A percentile compares a stretch with the other conserved stretches of the same genome.
Conservation (phyloP, 371 early-diverging fungal species). For the Syncephalastrum monosporum region DNA sequence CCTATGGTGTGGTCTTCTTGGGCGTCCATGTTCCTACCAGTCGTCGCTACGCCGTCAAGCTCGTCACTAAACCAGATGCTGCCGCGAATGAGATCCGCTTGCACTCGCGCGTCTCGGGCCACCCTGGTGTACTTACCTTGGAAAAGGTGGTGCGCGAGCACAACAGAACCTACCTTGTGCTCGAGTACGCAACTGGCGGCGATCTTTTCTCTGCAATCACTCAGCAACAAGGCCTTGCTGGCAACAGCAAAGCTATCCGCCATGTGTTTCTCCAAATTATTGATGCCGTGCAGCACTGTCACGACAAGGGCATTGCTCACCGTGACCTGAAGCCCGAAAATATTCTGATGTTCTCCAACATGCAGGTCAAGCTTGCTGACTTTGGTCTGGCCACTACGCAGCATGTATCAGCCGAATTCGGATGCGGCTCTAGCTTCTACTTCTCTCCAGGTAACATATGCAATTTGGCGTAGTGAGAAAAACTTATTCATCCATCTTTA, state of each 20-base stretch:
- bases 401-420: slow-evolving; percentile 69
- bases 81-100: slow-evolving; percentile 63
- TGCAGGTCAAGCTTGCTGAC: slow-evolving; percentile 81
- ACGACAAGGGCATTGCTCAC: slow-evolving; percentile 52
- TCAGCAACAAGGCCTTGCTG: slow-evolving; percentile 43
- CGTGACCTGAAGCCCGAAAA: slow-evolving; percentile 77
- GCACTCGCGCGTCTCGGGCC: slow-evolving; percentile 58
- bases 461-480: slow-evolving; percentile 11
- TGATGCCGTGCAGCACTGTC: slow-evolving; percentile 57
- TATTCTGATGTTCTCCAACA: slow-evolving; percentile 43
- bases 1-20: slow-evolving; percentile 70
- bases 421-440: slow-evolving; percentile 88
- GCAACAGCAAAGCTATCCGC: slow-evolving; percentile 44
- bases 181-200: slow-evolving; percentile 68
- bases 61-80: slow-evolving; percentile 49
- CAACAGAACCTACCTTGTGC: slow-evolving; percentile 61
- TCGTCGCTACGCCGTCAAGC: slow-evolving; percentile 63
- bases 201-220: slow-evolving; percentile 67
- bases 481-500: slow-evolving; percentile 10
- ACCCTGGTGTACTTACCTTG: slow-evolving; percentile 67
- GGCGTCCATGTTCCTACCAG: slow-evolving; percentile 41
- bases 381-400: slow-evolving; percentile 89
- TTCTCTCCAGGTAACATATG: slow-evolving; percentile 74
- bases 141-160: slow-evolving; percentile 59
- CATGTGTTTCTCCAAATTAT: slow-evolving; percentile 54